These are phyloP conservation scores for Rhizopus stolonifer DNA, from an alignment of 371 early-diverging fungal species.

Conservation along the genomic window DNA sequence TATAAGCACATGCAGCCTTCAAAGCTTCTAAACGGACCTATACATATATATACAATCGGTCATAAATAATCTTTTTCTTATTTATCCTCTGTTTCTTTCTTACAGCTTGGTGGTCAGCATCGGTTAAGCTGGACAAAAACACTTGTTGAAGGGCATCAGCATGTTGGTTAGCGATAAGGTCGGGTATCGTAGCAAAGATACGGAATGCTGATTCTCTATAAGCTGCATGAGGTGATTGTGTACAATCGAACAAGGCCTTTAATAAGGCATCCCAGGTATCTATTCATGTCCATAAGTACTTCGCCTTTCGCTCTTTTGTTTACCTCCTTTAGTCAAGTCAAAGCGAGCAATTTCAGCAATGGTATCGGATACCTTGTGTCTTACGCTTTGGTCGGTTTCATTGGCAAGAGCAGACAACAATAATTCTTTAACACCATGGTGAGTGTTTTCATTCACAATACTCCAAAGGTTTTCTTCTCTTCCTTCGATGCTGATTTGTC, in stretches of 20 bases:
- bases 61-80: neutral
- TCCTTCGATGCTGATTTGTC: conserved; percentile 48
- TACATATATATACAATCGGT: neutral
- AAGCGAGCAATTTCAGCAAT: conserved; percentile 84
- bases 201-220: conserved; percentile 88
- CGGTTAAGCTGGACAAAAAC: conserved; percentile 74
- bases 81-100: neutral
- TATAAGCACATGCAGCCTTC: conserved; percentile 82
- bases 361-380: conserved; percentile 91
- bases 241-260: conserved; percentile 77
- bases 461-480: conserved; percentile 67
- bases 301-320: neutral
- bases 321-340: conserved; percentile 64
- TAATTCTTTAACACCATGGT: conserved; percentile 65
- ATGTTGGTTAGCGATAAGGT: conserved; percentile 71
- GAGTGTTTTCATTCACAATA: conserved; percentile 62
- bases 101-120: conserved; percentile 52
- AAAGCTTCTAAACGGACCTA: conserved; percentile 85
- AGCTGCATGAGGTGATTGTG: conserved; percentile 70
- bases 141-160: conserved; percentile 66
- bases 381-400: conserved; percentile 71
- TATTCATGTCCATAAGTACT: conserved; percentile 6
- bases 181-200: conserved; percentile 82
- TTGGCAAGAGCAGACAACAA: conserved; percentile 75
- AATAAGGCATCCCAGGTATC: conserved; percentile 80